Conservation (phyloP, 2,329 filamentous ascomycete species). For the Cordyceps cateniannulata region DNA sequence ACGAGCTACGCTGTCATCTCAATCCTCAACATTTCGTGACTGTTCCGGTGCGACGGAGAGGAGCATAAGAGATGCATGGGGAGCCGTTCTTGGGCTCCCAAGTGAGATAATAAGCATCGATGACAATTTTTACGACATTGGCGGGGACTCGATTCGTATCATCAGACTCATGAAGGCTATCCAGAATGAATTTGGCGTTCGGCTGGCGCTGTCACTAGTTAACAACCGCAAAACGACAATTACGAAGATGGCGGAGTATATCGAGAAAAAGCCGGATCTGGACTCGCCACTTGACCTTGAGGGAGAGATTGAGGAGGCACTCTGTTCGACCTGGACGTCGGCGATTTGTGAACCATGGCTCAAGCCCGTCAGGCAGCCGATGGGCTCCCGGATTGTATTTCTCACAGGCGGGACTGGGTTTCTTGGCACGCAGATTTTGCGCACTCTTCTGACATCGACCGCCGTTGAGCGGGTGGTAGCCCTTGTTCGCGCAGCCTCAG, state of each 20-base stretch:
- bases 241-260: slow-evolving; percentile 14
- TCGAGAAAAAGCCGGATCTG: not conserved
- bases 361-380: not conserved
- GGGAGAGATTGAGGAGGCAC: not conserved
- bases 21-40: not conserved
- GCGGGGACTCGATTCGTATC: slow-evolving; percentile 10
- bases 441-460: not conserved
- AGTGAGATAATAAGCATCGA: slow-evolving; percentile 8
- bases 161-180: slow-evolving; percentile 9
- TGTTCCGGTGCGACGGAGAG: not conserved
- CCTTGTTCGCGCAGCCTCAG: slow-evolving; percentile 13
- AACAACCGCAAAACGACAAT: slow-evolving; percentile 18
- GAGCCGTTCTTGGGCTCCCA: not conserved
- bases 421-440: slow-evolving; percentile 14
- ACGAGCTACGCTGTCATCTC: not conserved
- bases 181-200: slow-evolving; percentile 13
- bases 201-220: slow-evolving; percentile 15
- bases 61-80: not conserved
- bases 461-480: not conserved
- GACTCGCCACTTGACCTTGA: not conserved
- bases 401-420: slow-evolving; percentile 16
- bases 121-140: slow-evolving; percentile 11
- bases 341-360: not conserved
- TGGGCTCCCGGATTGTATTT: not conserved
- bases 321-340: not conserved